Percentiles rank a stretch among this genome's conserved stretches.
Evolutionary conservation across 2,329 filamentous ascomycete genomes (phyloP).

Genomic region (Ascochyta rabiei): DNA sequence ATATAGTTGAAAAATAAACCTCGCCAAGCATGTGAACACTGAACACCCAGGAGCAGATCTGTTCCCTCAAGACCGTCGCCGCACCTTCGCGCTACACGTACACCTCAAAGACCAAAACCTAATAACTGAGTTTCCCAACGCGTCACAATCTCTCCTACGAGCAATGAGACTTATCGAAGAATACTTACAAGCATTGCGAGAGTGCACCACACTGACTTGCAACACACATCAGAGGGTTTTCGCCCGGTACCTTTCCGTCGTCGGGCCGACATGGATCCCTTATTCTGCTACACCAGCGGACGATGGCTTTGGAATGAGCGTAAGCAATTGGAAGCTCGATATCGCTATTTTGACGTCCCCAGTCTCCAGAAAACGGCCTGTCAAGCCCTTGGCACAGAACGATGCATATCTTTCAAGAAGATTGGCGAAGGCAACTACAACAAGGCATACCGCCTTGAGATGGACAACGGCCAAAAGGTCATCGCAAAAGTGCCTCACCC

Average conservation of each 20-base stretch:
- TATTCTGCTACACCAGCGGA: slow-evolving; percentile 26
- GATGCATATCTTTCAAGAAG: slow-evolving; percentile 19
- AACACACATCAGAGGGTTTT: slow-evolving; percentile 14
- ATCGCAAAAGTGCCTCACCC: slow-evolving; percentile 30
- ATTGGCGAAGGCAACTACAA: slow-evolving; percentile 41
- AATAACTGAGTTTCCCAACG: too few species aligned
- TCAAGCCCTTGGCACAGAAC: slow-evolving; percentile 9
- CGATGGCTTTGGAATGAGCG: slow-evolving; percentile 29
- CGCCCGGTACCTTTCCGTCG: slow-evolving; percentile 7
- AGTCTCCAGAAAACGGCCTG: slow-evolving; percentile 17
- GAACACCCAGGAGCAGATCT: too few species aligned
- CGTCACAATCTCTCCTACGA: too few species aligned
- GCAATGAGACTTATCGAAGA: too few species aligned
- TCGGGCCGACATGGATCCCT: slow-evolving; percentile 15
- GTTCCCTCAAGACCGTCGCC: too few species aligned
- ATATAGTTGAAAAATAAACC: too few species aligned
- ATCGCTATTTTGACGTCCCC: slow-evolving; percentile 20
- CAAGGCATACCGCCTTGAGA: slow-evolving; percentile 26
- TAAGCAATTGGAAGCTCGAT: slow-evolving; percentile 23
- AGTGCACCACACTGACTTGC: too few species aligned
- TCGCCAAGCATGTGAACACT: too few species aligned
- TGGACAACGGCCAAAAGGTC: slow-evolving; percentile 25
- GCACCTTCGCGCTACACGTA: too few species aligned
- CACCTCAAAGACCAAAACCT: too few species aligned
- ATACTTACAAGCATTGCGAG: too few species aligned